Evolutionary conservation across 106 monocot species (phyloP).

Genomic region (Xerophyta viscosa): DNA sequence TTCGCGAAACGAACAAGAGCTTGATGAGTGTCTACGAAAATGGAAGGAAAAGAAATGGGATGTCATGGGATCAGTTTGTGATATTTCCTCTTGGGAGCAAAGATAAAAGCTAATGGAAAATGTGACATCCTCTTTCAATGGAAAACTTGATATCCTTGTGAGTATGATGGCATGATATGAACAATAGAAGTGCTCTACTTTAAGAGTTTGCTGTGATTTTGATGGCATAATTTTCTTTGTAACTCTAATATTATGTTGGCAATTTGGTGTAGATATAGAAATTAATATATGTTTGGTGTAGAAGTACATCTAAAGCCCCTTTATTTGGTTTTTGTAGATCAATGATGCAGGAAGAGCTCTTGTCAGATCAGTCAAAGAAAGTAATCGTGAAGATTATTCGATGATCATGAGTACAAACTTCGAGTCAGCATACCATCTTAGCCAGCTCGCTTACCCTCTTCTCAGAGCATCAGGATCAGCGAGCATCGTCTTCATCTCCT

Average conservation of each 20-base stretch:
- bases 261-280: too few species aligned
- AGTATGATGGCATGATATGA: too few species aligned
- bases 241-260: too few species aligned
- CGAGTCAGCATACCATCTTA: constrained; percentile 30
- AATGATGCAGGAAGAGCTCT: constrained; percentile 12
- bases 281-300: too few species aligned
- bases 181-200: too few species aligned
- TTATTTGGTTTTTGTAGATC: too few species aligned
- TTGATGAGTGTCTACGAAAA: neutral
- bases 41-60: neutral
- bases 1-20: neutral
- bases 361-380: neutral
- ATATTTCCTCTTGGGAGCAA: neutral
- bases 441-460: constrained; percentile 30
- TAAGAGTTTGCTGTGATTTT: too few species aligned
- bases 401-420: constrained; percentile 22
- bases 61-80: constrained; percentile 7
- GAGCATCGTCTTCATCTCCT: constrained; percentile 23
- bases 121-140: neutral
- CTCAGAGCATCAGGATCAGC: constrained; percentile 21
- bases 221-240: too few species aligned
- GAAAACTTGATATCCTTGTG: constrained; percentile 4
- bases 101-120: constrained; percentile 2
- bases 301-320: too few species aligned
- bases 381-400: constrained; percentile 9